Evolutionary conservation across 192 early-diverging fungal species (phyloP), one percentile per base, ranked within the genome.

Genomic region (Linderina pennispora): DNA sequence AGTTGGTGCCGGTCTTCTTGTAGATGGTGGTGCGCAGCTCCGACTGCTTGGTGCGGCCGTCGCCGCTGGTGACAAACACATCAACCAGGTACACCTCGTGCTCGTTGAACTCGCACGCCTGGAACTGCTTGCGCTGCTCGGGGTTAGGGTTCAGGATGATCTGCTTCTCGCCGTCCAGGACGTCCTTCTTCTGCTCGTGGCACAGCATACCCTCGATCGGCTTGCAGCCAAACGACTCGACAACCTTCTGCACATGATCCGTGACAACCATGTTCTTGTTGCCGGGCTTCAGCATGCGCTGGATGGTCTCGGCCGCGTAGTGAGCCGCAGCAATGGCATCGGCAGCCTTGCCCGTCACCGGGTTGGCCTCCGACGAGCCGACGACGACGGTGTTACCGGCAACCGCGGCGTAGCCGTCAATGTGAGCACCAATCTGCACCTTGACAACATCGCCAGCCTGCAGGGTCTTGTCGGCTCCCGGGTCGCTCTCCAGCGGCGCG

Each of bases 161-260:
- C 62, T 87, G 81, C 75, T 96, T 96, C 53, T 82, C 80, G 58
- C 91, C 94, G 65, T 93, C 90, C 48, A 96, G 76, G 47, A 84
- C 77, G 74, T 94, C 88, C 51, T 86, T 80, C 67, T 82, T 69
- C 54, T 93, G 76, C 70, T 91, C 84, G 76, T 91, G 82, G 36
- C 90, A 85, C 37, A 95, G 73, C 83, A 93, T 93, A 50, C 87
- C 89, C 77, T 98, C 89, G 26, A 94, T 82, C 36, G 90, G 81
- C 77, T 86, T 89, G 77, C 84, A 84, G 14, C 77, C 90, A 67
- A 85, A 98, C 33, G 87, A 83, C 11, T 74, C 55, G 20, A 84
- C 80, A 58, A 94, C 79, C 59, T 87, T 87, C 55, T 87, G 77
- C 31, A 96, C 79, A 8, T 71, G 62, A 38, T 93, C 83, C 43